Base-by-base conservation (phyloP, 371 early-diverging fungal species). In the Mucor saturninus region DNA sequence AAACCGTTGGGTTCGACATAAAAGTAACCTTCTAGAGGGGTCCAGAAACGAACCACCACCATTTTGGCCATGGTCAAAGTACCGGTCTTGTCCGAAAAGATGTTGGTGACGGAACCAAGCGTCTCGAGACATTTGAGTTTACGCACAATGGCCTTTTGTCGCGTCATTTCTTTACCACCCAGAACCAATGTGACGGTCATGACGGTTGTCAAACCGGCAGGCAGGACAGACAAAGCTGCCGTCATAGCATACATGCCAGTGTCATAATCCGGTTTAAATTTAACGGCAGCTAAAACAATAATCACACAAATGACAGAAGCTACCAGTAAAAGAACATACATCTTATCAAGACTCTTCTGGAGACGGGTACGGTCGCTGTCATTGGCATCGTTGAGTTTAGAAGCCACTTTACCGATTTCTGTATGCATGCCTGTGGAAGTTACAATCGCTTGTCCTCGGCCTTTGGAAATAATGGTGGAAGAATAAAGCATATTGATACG, bases 71-170 rank as follows among this genome's bases (percentile, higher is more conserved):
- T 79, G 1, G 86, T 86, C 51, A 86, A 64, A 7, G 86, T 86
- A 50, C 86, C 86, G 10, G 76, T 74, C 48, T 76, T 97, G 72
- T 97, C 97, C 2, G 92, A 92, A 71, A 95, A 95, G 65, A 98
- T 93, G 39, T 89, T 89, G n/a, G 94, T 93, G 13, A 97, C 91
- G 7, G 90, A 88, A 5, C 97, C 97, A n/a, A 97, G 80, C 0
- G 95, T 94, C 74, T 97, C 97, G 5, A 98, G 90, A 5, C 92
- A 89, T 5, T 93, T 91, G n/a, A 97, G 74, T 56, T 93, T 94
- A 43, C 95, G 86, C 15, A 97, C 94, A 64, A 74, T 60, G 11
- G 73, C 73, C 29, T 66, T 74, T 52, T 76, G 74, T 1, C 59
- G 52, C 2, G 76, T 69, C 72, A 74, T 76, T 56, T 76, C 72